phyloP scores from a whole-genome alignment of 2,329 filamentous ascomycete genomes.

The Penicillium concentricum region DNA sequence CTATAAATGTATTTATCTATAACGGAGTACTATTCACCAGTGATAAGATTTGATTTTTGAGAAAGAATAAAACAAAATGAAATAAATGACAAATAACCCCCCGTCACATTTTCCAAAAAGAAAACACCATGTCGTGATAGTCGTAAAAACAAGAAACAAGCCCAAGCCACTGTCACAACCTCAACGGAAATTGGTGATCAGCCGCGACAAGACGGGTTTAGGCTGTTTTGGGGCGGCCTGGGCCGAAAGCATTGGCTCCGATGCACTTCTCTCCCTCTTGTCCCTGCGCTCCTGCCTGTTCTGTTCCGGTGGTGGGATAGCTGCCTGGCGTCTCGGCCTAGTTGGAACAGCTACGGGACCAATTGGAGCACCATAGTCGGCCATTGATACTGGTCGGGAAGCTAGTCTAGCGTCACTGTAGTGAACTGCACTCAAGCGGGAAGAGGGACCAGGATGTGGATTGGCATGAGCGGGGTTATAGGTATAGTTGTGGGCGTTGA shows the following conservation, averaged over 20 bases:
- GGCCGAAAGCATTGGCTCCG: constrained; percentile 18
- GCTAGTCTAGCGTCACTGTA: constrained; percentile 19
- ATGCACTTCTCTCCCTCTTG: constrained; percentile 20
- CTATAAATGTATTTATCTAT: too few species aligned
- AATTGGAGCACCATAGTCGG: neutral
- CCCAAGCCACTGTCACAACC: constrained; percentile 1
- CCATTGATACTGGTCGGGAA: constrained; percentile 13
- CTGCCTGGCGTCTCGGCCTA: constrained; percentile 7
- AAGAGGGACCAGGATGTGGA: constrained; percentile 15
- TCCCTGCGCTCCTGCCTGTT: constrained; percentile 5
- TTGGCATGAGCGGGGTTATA: constrained; percentile 5
- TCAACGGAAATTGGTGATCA: constrained; percentile 37
- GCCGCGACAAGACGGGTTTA: constrained; percentile 36
- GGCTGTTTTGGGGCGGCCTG: constrained; percentile 22
- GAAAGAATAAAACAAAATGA: too few species aligned
- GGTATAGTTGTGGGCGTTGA: constrained; percentile 5
- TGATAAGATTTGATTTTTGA: too few species aligned
- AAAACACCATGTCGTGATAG: constrained; percentile 9
- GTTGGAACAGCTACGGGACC: neutral
- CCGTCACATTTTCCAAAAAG: neutral
- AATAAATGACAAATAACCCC: neutral
- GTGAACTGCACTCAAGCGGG: constrained; percentile 21
- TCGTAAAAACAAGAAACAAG: constrained; percentile 10
- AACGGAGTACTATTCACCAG: too few species aligned
- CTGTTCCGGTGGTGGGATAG: constrained; percentile 10